Evolutionary conservation across 1,284 basidiomycete genomes (phyloP), one percentile per base, ranked within the genome.

Genomic region (Psilocybe mexicana): DNA sequence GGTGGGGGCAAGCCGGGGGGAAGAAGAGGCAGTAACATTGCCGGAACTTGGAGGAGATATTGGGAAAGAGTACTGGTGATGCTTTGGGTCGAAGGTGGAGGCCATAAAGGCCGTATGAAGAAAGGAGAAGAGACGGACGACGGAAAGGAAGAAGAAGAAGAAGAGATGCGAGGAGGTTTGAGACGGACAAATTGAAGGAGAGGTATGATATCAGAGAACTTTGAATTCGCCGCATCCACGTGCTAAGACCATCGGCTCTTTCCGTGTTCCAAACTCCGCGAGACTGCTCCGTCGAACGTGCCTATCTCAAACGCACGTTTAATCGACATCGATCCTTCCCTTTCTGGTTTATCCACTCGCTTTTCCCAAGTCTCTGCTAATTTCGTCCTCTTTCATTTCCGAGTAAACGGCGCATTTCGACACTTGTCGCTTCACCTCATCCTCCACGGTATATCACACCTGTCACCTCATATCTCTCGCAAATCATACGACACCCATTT

Each of bases 41-140:
- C 72, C 72, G 40, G 79, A 79, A 58, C 71, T 76, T 30, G 78
- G 78, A 45, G 79, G 77, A 26, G 77, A 79, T 43, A 77, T 68
- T 1, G 79, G 78, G 56, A 79, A 79, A 43, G 67, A 68, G 64
- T 71, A 73, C 48, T 64, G 61, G 6, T 66, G 65, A 25, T 67
- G 61, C 55, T 64, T 68, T 24, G 60, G 51, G 38, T 69, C 66
- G 53, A 58, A 46, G 57, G 58, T 54, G 45, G 64, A 49, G 28
- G 61, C 58, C 64, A 67, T 65, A 14, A 43, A 54, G 33, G 46
- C 53, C 50, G 59, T 40, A 40, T 4, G 14, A 40, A 12, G 1
- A 40, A 7, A 7, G 12, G 6, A 7, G 35, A 28, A 26, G 12
- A 6, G 40, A 43, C 18, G 40, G 10, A n/a, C 23, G 51, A 47